Percentiles rank a stretch among this genome's conserved stretches.
phyloP scores from a whole-genome alignment of 2,329 filamentous ascomycete genomes.

The Talaromyces sp. region DNA sequence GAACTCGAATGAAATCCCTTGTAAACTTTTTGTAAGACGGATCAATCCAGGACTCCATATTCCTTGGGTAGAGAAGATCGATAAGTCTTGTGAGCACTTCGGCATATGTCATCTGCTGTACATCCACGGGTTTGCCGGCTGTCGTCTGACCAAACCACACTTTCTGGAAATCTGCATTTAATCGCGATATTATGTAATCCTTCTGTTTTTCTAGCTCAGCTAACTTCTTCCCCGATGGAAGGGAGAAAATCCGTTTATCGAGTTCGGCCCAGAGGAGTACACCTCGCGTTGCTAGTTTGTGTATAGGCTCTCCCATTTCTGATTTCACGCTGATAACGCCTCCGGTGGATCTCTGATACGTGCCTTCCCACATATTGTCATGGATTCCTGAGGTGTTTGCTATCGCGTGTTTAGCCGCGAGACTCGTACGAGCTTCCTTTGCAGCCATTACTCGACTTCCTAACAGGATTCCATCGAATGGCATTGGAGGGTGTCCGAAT shows the following conservation, averaged over 20 bases:
- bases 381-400: constrained; percentile 76
- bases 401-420: constrained; percentile 82
- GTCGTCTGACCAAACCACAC: constrained; percentile 91
- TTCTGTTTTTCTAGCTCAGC: constrained; percentile 75
- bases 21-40: constrained; percentile 73
- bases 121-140: constrained; percentile 70
- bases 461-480: constrained; percentile 85
- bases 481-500: constrained; percentile 86
- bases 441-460: constrained; percentile 92
- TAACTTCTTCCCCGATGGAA: constrained; percentile 47
- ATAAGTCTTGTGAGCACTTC: constrained; percentile 83
- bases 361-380: constrained; percentile 82
- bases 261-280: constrained; percentile 34
- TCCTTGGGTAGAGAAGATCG: constrained; percentile 83
- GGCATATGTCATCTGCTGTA: constrained; percentile 93
- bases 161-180: constrained; percentile 94
- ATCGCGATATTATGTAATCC: constrained; percentile 86
- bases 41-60: constrained; percentile 88
- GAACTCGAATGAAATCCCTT: constrained; percentile 90
- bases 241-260: constrained; percentile 20
- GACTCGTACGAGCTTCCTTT: constrained; percentile 87
- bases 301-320: constrained; percentile 37
- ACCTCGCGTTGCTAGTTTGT: constrained; percentile 34
- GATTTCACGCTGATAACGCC: constrained; percentile 81
- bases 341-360: constrained; percentile 83